Evolutionary conservation across 148 eudicot species (phyloP).

Genomic region (Heliosperma pusillum): DNA sequence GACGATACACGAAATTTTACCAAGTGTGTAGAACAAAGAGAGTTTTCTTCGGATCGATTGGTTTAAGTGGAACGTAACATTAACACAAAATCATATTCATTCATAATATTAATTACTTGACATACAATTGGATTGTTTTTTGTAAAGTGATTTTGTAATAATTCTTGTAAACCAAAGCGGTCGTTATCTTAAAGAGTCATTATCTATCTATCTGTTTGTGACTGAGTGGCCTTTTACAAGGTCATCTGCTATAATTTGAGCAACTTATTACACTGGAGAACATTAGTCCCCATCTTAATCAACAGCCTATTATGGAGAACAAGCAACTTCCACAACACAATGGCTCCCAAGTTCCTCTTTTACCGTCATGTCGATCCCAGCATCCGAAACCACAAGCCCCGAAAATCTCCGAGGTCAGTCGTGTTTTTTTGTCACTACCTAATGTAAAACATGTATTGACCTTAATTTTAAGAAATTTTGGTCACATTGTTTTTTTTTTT

Average conservation of each 20-base stretch:
- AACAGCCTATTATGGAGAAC: constrained; percentile 13
- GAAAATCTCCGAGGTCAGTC: constrained; percentile 24
- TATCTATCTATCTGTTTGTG: constrained; percentile 15
- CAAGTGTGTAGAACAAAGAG: background rate
- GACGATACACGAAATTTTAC: too few species aligned
- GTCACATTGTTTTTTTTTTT: background rate
- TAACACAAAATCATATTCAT: background rate
- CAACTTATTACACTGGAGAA: constrained; percentile 22
- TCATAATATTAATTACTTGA: background rate
- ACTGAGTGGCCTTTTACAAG: background rate
- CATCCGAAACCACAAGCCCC: background rate
- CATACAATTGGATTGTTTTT: too few species aligned
- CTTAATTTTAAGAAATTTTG: background rate
- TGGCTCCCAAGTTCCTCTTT: constrained; percentile 23
- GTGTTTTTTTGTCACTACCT: background rate
- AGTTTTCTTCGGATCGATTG: background rate
- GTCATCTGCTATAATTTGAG: constrained; percentile 7
- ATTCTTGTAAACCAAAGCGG: constrained; percentile 10
- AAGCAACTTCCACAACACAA: constrained; percentile 6
- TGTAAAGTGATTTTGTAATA: background rate
- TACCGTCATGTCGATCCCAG: constrained; percentile 13
- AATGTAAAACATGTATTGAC: background rate
- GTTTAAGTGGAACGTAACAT: background rate
- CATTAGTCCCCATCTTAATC: constrained; percentile 13
- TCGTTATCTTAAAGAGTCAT: constrained; percentile 10